Base-by-base conservation (phyloP, 371 early-diverging fungal genomes). In the Mucor plumbeus region DNA sequence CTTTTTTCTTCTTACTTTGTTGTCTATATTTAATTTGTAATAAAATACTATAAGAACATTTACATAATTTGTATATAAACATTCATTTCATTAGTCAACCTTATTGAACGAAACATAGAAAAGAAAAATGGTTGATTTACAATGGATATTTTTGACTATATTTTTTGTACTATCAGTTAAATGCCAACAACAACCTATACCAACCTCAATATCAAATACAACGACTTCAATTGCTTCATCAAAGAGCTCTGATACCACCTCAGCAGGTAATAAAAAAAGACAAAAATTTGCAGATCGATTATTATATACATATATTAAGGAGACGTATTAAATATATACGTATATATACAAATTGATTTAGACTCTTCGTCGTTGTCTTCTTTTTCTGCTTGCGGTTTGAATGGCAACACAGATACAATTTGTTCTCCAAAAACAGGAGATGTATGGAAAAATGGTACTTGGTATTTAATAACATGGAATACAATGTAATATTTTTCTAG, bases 391-490 rank as follows among this genome's bases (percentile, higher is more conserved):
- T 74, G 74, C 13, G 74, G 74, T 44, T 19, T 34, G 26, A 67
- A 70, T 50, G 67, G 64, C 36, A 64, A 70, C 62, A 65, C 69
- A 19, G 70, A 70, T 14, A 67, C 71, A 9, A 70, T 74, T 21
- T 74, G 74, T 36, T 74, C 74, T 33, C 74, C 74, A 39, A 67
- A 59, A 41, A 11, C 59, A 60, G 68, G 68, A 21, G 74, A 70
- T 40, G 35, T 53, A 34, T 74, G 74, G 74, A 70, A 21, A 38
- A 70, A 67, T 58, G 71, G 71, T 11, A 74, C 74, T 43, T 64
- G 67, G 71, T 70, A 74, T 47, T 67, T 67, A 19, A 70, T 74
- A 26, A 70, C 71, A 61, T 74, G 74, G 74, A 74, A 74, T 40
- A 38, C 71, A 67, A 56, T 44, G 33, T 55, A 9, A n/a, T 47